A percentile compares a stretch with the other conserved stretches of the same genome.
phyloP scores from a whole-genome alignment of 2,329 filamentous ascomycete species.

The Stemphylium vesicarium region DNA sequence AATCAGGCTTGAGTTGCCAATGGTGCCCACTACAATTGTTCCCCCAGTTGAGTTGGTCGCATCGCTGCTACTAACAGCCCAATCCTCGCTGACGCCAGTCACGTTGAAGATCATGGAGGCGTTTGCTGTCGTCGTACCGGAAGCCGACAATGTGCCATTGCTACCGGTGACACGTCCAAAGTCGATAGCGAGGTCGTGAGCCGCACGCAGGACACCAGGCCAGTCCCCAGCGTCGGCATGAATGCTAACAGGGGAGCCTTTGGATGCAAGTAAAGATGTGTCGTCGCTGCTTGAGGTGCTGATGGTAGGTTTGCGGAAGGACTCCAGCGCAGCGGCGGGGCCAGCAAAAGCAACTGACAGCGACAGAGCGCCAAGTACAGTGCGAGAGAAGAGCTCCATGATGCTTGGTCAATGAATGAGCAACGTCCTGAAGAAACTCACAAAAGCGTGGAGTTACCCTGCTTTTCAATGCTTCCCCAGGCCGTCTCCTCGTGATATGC shows the following conservation, averaged over 20 bases:
- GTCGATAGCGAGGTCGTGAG: constrained; percentile 70
- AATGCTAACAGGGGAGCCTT: constrained; percentile 37
- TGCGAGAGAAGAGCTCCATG: constrained; percentile 41
- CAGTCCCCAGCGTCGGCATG: constrained; percentile 59
- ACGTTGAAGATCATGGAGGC: constrained; percentile 52
- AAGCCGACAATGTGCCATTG: constrained; percentile 63
- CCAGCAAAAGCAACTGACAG: constrained; percentile 28
- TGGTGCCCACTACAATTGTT: constrained; percentile 71
- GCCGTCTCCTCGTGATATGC: constrained; percentile 12
- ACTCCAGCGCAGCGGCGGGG: constrained; percentile 38
- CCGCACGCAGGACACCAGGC: constrained; percentile 72
- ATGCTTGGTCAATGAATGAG: constrained; percentile 9
- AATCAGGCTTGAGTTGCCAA: constrained; percentile 69
- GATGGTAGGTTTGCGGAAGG: constrained; percentile 59
- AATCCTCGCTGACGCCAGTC: constrained; percentile 46
- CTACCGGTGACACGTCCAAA: constrained; percentile 73
- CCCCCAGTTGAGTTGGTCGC: constrained; percentile 25
- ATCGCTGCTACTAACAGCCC: constrained; percentile 34
- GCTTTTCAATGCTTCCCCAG: constrained; percentile 14
- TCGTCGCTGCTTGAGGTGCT: constrained; percentile 53
- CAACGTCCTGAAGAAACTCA: constrained; percentile 14
- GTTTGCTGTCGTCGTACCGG: constrained; percentile 59
- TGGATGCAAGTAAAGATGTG: constrained; percentile 39
- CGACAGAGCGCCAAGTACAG: constrained; percentile 33
- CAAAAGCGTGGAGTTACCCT: constrained; percentile 16